These are phyloP conservation scores for Penicillium sp. DNA, from an alignment of 2,329 filamentous ascomycete species.

Conservation along the genomic window DNA sequence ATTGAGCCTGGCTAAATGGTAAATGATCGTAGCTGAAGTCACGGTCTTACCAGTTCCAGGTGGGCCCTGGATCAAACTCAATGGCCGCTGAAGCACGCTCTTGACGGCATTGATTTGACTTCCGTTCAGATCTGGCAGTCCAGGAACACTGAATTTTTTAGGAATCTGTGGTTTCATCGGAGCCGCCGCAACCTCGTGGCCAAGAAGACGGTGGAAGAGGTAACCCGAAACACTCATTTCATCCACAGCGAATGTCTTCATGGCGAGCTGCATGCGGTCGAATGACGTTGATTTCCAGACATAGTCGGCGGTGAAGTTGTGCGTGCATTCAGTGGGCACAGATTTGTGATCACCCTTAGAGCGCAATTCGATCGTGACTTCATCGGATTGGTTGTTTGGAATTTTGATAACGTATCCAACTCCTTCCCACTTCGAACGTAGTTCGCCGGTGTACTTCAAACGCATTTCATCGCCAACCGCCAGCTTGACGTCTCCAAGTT, in stretches of 20 bases:
- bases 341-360: conserved; percentile 95
- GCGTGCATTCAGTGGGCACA: conserved; percentile 92
- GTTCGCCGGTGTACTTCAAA: conserved; percentile 91
- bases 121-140: conserved; percentile 89
- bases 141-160: conserved; percentile 95
- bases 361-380: conserved; percentile 92
- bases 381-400: conserved; percentile 97
- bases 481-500: conserved; percentile 95
- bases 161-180: conserved; percentile 95
- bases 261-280: conserved; percentile 97
- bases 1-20: conserved; percentile 93
- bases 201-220: conserved; percentile 95
- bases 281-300: conserved; percentile 99
- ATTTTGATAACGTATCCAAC: conserved; percentile 99
- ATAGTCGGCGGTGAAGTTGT: conserved; percentile 98
- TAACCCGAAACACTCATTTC: conserved; percentile 98
- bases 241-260: conserved; percentile 98
- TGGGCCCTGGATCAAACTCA: conserved; percentile 95
- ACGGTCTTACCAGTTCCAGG: conserved; percentile 98
- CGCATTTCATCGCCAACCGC: conserved; percentile 99
- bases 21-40: conserved; percentile 97
- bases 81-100: conserved; percentile 87
- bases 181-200: conserved; percentile 90
- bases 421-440: conserved; percentile 91
- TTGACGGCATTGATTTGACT: conserved; percentile 97